Base-by-base conservation (phyloP, 805 yeast genomes). In the Hanseniaspora mollemarum region DNA sequence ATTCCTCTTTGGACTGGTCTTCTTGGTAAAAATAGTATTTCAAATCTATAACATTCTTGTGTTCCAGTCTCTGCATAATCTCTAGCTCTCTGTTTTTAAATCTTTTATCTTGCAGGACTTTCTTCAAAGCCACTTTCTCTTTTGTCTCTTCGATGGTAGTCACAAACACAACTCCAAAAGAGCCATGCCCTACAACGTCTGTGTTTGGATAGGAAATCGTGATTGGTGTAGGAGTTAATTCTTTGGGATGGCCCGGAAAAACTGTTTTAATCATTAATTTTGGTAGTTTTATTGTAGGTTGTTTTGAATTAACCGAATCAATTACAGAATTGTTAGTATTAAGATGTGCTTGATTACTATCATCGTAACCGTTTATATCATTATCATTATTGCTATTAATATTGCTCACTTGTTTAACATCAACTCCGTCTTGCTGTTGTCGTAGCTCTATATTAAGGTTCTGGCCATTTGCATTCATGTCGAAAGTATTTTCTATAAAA, bases 91-190 rank as follows among this genome's bases (percentile, higher is more conserved):
- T 76, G 64, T 85, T 86, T 64, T 92, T 84, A 75, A 88, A 92
- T 43, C 97, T 72, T 62, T 82, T 85, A 67, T 92, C 99, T 64
- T 92, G 97, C 24, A 90, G 73, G n/a, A 92, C 99, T 58, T 94
- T 77, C 67, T 92, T 92, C 62, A 92, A 87, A 46, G 98, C 98
- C 18, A 90, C 94, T 38, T 79, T 75, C 59, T 81, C 84, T 54
- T 83, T 79, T 21, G 83, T 73, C 16, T 90, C 87, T 54, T 76
- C 62, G 36, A 92, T 71, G 53, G 77, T 79, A 6, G 95, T 87
- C 58, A 86, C 92, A 63, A 87, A 87, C n/a, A 92, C 98, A 31
- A 87, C 88, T 2, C 98, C 98, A 69, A 92, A 92, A n/a, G 97
- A 88, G 10, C 98, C 98, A 66, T 86, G 94, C n/a, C 98, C 98